A percentile compares a stretch with the other conserved stretches of the same genome.
These are phyloP conservation scores for Chalciporus chontae DNA, from an alignment of 768 basidiomycete species.

Conservation along the genomic window DNA sequence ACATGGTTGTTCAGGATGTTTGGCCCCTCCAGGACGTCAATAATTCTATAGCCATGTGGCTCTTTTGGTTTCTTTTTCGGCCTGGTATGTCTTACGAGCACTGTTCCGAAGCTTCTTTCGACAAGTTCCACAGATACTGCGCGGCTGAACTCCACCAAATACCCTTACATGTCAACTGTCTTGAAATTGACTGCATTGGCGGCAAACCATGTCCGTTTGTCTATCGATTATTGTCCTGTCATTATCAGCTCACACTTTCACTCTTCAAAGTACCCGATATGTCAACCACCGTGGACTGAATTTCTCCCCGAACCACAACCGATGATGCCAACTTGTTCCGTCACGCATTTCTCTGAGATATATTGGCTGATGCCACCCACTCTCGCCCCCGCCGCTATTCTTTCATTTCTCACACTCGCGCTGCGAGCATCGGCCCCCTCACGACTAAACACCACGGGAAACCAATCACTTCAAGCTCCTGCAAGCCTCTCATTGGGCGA, in stretches of 20 bases:
- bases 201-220: constrained; percentile 52
- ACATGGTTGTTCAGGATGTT: constrained; percentile 36
- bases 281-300: constrained; percentile 54
- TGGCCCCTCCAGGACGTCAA: constrained; percentile 59
- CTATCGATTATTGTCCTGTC: constrained; percentile 12
- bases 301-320: constrained; percentile 40
- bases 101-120: neutral
- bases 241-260: constrained; percentile 3
- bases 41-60: constrained; percentile 69
- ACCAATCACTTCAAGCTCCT: constrained; percentile 12
- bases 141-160: constrained; percentile 33
- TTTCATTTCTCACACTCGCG: constrained; percentile 60
- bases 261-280: constrained; percentile 55
- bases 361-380: constrained; percentile 54
- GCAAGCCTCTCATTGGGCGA: constrained; percentile 6
- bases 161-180: constrained; percentile 46
- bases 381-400: constrained; percentile 67
- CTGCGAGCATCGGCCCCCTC: constrained; percentile 16
- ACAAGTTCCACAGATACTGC: constrained; percentile 44
- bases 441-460: neutral
- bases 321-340: constrained; percentile 14
- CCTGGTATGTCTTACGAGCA: constrained; percentile 43
- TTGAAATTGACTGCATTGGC: constrained; percentile 63
- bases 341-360: constrained; percentile 44
- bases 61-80: constrained; percentile 70